Evolutionary conservation across 2,329 filamentous ascomycete species (phyloP).

Genomic region (Nemania serpens): DNA sequence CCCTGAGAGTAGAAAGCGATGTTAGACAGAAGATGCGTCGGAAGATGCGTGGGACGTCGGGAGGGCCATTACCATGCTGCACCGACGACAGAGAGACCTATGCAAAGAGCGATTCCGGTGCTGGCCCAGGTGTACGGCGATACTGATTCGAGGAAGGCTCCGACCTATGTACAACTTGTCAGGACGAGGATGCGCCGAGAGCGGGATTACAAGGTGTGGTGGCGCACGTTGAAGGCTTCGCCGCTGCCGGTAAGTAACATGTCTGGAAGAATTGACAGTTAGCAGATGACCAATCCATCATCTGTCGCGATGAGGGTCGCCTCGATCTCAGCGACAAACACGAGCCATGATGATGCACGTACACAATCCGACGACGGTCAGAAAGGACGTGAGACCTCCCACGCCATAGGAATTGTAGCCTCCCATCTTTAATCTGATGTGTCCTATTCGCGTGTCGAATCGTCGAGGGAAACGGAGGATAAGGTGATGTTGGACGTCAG

Average conservation of each 20-base stretch:
- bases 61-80: slow-evolving; percentile 79
- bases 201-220: not conserved
- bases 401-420: slow-evolving; percentile 28
- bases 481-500: slow-evolving; percentile 14
- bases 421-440: slow-evolving; percentile 12
- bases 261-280: slow-evolving; percentile 59
- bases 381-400: slow-evolving; percentile 32
- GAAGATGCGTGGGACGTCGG: not conserved
- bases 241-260: slow-evolving; percentile 98
- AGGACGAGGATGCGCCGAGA: slow-evolving; percentile 27
- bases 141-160: slow-evolving; percentile 89
- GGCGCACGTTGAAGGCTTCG: slow-evolving; percentile 87
- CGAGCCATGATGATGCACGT: slow-evolving; percentile 28
- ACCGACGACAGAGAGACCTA: slow-evolving; percentile 93
- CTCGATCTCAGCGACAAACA: not conserved
- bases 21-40: not conserved
- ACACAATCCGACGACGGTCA: slow-evolving; percentile 39
- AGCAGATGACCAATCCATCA: slow-evolving; percentile 16
- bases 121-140: slow-evolving; percentile 95
- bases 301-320: not conserved
- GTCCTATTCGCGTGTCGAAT: slow-evolving; percentile 3
- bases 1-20: slow-evolving; percentile 61
- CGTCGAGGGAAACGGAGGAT: slow-evolving; percentile 1
- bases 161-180: slow-evolving; percentile 63
- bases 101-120: slow-evolving; percentile 89